These are phyloP conservation scores for Tolypocladium inflatum DNA, from an alignment of 2,329 filamentous ascomycete genomes.

Conservation along the genomic window DNA sequence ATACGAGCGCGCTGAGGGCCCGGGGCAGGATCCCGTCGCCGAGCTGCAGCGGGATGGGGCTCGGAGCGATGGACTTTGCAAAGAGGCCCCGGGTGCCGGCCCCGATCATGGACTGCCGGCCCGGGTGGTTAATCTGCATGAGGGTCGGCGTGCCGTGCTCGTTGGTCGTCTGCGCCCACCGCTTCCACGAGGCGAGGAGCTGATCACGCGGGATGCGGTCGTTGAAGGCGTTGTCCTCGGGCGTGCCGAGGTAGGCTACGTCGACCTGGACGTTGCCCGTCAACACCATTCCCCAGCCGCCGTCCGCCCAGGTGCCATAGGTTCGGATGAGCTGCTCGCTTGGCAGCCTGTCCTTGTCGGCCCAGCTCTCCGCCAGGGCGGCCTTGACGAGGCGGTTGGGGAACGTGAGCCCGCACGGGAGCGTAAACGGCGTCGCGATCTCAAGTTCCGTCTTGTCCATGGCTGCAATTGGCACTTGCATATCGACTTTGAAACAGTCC, in stretches of 20 bases:
- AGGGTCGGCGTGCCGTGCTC: constrained; percentile 25
- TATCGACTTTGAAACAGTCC: background rate
- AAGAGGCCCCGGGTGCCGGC: constrained; percentile 25
- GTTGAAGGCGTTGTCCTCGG: constrained; percentile 24
- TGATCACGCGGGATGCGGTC: constrained; percentile 14
- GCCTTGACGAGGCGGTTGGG: constrained; percentile 45
- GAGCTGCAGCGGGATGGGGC: constrained; percentile 30
- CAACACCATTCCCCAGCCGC: constrained; percentile 43
- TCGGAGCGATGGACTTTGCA: constrained; percentile 32
- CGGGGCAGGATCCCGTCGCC: constrained; percentile 25
- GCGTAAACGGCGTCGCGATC: constrained; percentile 28
- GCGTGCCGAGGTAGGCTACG: constrained; percentile 22
- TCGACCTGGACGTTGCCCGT: constrained; percentile 40
- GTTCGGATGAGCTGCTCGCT: constrained; percentile 29
- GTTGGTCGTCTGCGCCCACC: constrained; percentile 22
- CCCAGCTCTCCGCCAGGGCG: constrained; percentile 38
- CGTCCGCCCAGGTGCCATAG: constrained; percentile 44
- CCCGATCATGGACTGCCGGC: constrained; percentile 31
- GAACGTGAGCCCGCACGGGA: constrained; percentile 45
- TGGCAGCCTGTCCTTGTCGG: constrained; percentile 31
- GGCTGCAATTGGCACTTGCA: background rate
- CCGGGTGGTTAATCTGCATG: constrained; percentile 38
- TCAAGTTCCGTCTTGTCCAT: constrained; percentile 3
- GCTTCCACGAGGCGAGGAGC: constrained; percentile 25
- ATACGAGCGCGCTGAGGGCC: constrained; percentile 23